Base-by-base conservation (phyloP, 306 rosid genomes). In the Rubus parviflorus region DNA sequence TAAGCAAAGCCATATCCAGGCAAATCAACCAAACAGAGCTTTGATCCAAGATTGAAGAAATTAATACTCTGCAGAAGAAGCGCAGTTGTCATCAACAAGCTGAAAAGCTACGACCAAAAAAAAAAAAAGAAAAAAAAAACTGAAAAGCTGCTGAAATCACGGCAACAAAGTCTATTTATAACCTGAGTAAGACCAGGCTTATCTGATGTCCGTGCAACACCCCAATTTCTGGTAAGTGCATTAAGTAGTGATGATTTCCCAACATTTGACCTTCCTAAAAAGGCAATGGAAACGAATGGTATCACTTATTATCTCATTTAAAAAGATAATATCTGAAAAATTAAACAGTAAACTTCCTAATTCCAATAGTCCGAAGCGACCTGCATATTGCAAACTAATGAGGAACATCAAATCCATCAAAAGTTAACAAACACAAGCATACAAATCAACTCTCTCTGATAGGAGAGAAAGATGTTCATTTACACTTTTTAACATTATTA, bases 121-220 rank as follows among this genome's bases (percentile, higher is more conserved):
- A 19, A n/a, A 54, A 20, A 20, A 1, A 19, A 8, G 16, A 4
- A 37, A 41, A 35, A 7, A 63, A 15, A 40, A 20, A 64, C 64
- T 38, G 72, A 62, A 68, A 4, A 62, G 70, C 25, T 25, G 42
- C 16, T 53, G 69, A 68, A 54, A 63, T 56, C 51, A 49, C 37
- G 41, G 67, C 58, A 68, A 54, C 47, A 57, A 75, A 49, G 68
- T 49, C 47, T 57, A 40, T 3, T 41, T 37, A 9, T 58, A 67
- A 92, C 98, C 97, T 95, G 97, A 61, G 99, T 95, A 72, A 83
- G 98, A 82, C 99, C 99, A 67, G 98, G 97, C 79, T 92, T 92
- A 83, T 91, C 97, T 30, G 98, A 95, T 23, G 93, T 91, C 37
- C 97, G 88, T 56, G 80, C 99, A 85, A 92, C 94, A 45, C 98